Evolutionary conservation across 768 basidiomycete genomes (phyloP).

Genomic region (Termitomyces sp.): DNA sequence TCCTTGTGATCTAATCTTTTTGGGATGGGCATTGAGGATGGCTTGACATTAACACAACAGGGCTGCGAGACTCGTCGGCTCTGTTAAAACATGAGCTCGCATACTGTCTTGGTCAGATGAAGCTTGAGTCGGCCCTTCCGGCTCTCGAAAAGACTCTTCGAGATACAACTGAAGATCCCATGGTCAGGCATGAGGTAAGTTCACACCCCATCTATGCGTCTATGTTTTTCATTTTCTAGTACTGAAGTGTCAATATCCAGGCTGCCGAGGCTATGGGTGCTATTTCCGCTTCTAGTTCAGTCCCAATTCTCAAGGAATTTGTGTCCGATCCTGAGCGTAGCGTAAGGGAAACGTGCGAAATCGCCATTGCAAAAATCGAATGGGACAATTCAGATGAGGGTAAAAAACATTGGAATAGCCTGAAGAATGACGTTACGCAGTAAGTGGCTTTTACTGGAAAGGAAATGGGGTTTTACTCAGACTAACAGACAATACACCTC

Average conservation of each 20-base stretch:
- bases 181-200: slow-evolving; percentile 95
- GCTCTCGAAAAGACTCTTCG: slow-evolving; percentile 74
- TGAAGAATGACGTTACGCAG: slow-evolving; percentile 32
- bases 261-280: slow-evolving; percentile 99
- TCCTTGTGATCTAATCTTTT: slow-evolving; percentile 8
- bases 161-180: slow-evolving; percentile 74
- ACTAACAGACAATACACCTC: slow-evolving; percentile 65
- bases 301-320: slow-evolving; percentile 71
- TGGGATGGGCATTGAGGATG: slow-evolving; percentile 5
- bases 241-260: slow-evolving; percentile 31
- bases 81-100: slow-evolving; percentile 96
- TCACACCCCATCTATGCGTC: neutral
- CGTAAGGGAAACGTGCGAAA: slow-evolving; percentile 95
- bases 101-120: slow-evolving; percentile 94
- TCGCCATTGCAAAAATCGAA: slow-evolving; percentile 91
- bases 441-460: slow-evolving; percentile 20
- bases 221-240: neutral
- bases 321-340: slow-evolving; percentile 66
- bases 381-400: slow-evolving; percentile 86
- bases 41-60: slow-evolving; percentile 34
- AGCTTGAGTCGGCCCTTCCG: slow-evolving; percentile 67
- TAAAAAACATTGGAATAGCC: slow-evolving; percentile 35
- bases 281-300: slow-evolving; percentile 64
- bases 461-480: neutral
- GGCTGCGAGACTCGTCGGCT: slow-evolving; percentile 83